phyloP scores from a whole-genome alignment of 2,329 filamentous ascomycete genomes.

The Colletotrichum trifolii region DNA sequence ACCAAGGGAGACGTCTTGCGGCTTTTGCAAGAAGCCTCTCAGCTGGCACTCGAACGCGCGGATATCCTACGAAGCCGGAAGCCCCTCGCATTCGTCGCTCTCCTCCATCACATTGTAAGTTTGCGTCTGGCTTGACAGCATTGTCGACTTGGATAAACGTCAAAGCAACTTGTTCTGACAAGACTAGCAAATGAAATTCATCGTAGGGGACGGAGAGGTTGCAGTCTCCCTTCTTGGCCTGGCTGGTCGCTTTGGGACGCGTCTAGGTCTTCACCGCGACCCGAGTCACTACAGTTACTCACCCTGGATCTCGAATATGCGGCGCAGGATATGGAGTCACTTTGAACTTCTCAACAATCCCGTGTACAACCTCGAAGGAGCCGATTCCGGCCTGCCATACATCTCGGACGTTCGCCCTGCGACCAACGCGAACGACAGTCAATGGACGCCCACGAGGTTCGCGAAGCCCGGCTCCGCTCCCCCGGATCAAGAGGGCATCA shows the following conservation, averaged over 20 bases:
- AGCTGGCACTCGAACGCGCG: conserved; percentile 26
- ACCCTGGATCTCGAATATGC: conserved; percentile 27
- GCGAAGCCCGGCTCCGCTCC: conserved; percentile 35
- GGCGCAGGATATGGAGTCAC: conserved; percentile 26
- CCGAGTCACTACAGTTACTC: conserved; percentile 33
- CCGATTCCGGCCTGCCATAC: conserved; percentile 34
- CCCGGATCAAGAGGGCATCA: conserved; percentile 35
- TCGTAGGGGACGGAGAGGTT: conserved; percentile 24
- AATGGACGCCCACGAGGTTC: conserved; percentile 36
- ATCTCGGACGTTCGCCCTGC: conserved; percentile 31
- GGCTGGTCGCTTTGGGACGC: conserved; percentile 29
- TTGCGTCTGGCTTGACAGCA: neutral
- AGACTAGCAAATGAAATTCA: conserved; percentile 30
- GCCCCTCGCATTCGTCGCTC: conserved; percentile 18
- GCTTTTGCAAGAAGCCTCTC: conserved; percentile 26
- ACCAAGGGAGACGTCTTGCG: conserved; percentile 17
- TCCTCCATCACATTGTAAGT: conserved; percentile 33
- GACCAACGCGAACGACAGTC: conserved; percentile 36
- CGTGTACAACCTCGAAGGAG: conserved; percentile 36
- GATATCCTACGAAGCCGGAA: conserved; percentile 31
- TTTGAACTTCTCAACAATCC: conserved; percentile 38
- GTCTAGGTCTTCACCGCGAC: conserved; percentile 29
- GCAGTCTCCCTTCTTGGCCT: conserved; percentile 25
- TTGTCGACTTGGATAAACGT: no score
- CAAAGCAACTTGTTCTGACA: neutral